Base-by-base conservation (phyloP, 306 rosid genomes). In the Cicer arietinum region DNA sequence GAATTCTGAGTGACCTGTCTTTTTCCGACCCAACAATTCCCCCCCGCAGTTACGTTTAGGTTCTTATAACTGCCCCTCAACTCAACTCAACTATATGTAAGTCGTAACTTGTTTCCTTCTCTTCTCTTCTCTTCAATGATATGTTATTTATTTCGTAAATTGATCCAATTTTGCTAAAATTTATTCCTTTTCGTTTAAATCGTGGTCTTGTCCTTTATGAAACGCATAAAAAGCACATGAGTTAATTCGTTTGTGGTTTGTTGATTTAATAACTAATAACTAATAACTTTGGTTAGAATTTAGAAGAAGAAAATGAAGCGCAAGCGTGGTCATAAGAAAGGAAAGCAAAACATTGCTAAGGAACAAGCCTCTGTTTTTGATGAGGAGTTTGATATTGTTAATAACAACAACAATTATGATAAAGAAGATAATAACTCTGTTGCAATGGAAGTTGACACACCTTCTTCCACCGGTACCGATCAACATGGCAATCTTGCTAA, bases 381-480 rank as follows among this genome's bases (percentile, higher is more conserved):
- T 62, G 37, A 30, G 37, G 91, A 84, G 46, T 76, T 22, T 2
- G 83, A 71, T 35, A 57, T 25, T 2, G 84, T 68, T 17, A 69
- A 78, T 53, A 81, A 79, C 16, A 85, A 56, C 30, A 11, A 22
- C 37, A 30, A 30, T 30, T 30, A 30, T 30, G 37, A 30, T 20
- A 4, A 84, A 63, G 72, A 84, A 46, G 69, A 80, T 67, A 87
- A 88, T 62, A 89, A 87, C 67, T 91, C 96, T 67, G 90, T 94
- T 67, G 90, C 83, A 67, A 87, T 87, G 94, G 96, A 94, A 74
- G 86, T 81, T 71, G 91, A 82, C 63, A 88, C 89, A 13, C 97
- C 94, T 79, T 87, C 98, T 57, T 91, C 98, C 1, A 86, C 95
- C 0, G 92, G 94, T 52, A 93, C 93, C 0, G 97, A 93, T 67